Conservation (phyloP, 2,329 filamentous ascomycete genomes). For the Lasiodiplodia gonubiensis region DNA sequence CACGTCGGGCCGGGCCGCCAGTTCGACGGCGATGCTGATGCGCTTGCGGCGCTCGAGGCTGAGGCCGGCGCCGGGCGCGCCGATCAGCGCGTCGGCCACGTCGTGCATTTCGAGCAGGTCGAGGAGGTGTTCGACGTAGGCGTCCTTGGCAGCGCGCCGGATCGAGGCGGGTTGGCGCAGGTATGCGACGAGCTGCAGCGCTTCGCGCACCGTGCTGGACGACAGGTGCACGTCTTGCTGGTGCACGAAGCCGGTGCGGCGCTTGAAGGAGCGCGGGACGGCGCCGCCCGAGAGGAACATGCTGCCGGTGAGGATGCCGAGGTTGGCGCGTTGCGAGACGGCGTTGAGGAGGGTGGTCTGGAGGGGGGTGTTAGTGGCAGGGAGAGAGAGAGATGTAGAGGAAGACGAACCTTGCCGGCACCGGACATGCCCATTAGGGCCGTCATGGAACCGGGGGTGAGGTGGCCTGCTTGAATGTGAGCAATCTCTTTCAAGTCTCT, state of each 20-base stretch:
- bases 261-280: constrained; percentile 68
- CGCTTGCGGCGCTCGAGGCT: constrained; percentile 74
- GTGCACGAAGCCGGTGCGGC: constrained; percentile 73
- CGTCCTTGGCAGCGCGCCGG: constrained; percentile 63
- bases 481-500: not conserved
- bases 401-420: not conserved
- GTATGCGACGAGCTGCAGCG: constrained; percentile 71
- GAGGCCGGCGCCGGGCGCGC: constrained; percentile 65
- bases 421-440: constrained; percentile 78
- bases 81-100: constrained; percentile 69
- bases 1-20: constrained; percentile 70
- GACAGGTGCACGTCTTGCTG: constrained; percentile 75
- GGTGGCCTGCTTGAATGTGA: constrained; percentile 52
- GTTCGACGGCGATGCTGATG: constrained; percentile 73
- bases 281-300: constrained; percentile 73
- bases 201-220: constrained; percentile 70
- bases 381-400: not conserved
- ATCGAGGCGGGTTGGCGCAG: constrained; percentile 59
- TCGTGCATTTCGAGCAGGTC: constrained; percentile 70
- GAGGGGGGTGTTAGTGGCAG: not conserved
- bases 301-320: constrained; percentile 68
- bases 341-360: constrained; percentile 84
- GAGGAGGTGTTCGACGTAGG: constrained; percentile 68
- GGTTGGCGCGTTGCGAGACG: constrained; percentile 72
- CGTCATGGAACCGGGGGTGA: constrained; percentile 76